phyloP scores from a whole-genome alignment of 2,329 filamentous ascomycete genomes.

The Exserohilum rostratum region DNA sequence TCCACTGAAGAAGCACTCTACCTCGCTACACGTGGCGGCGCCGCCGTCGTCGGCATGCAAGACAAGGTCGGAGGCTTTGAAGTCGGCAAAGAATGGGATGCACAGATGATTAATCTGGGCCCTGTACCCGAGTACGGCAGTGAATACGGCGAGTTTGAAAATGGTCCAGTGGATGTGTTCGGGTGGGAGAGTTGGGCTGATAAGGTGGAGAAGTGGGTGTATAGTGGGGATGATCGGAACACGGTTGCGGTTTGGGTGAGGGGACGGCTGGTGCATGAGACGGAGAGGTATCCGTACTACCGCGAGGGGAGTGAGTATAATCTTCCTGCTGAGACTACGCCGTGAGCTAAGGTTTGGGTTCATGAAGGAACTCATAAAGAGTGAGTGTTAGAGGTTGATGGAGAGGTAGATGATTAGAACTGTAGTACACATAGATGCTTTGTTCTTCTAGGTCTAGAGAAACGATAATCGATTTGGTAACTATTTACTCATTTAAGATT shows the following conservation, averaged over 20 bases:
- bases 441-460: neutral
- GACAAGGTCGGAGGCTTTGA: constrained; percentile 80
- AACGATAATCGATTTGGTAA: neutral
- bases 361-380: neutral
- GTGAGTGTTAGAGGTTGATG: too few relatives aligned
- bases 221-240: constrained; percentile 90
- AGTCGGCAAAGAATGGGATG: constrained; percentile 88
- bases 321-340: neutral
- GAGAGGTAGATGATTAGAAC: neutral
- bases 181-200: constrained; percentile 91
- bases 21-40: constrained; percentile 86
- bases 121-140: constrained; percentile 40
- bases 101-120: constrained; percentile 76
- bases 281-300: constrained; percentile 16
- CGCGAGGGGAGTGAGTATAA: neutral
- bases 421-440: neutral
- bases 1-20: constrained; percentile 86
- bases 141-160: constrained; percentile 51
- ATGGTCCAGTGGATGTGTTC: constrained; percentile 82
- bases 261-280: constrained; percentile 76
- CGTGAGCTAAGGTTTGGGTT: neutral
- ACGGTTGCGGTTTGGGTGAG: constrained; percentile 87
- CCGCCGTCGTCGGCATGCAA: constrained; percentile 76
- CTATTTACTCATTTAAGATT: too few relatives aligned
- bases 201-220: constrained; percentile 90